These are phyloP conservation scores for Dryas integrifolia DNA, from an alignment of 331 rosid genomes.

Conservation along the genomic window DNA sequence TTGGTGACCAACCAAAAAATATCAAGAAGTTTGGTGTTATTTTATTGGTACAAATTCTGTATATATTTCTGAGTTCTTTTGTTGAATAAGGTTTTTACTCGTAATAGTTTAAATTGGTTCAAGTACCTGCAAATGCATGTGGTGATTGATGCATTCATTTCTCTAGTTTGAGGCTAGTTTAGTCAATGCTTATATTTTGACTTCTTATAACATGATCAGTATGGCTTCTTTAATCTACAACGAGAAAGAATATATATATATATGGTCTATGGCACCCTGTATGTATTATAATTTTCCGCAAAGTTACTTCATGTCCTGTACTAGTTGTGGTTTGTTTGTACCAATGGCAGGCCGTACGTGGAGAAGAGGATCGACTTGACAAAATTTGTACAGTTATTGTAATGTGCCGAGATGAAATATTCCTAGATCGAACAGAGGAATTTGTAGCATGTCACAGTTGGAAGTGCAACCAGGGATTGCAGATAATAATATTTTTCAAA, in stretches of 20 bases:
- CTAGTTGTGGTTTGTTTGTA: background rate
- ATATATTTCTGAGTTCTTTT: too few relatives aligned
- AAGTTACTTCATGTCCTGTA: slow-evolving; percentile 7
- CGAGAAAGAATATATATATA: background rate
- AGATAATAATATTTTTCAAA: background rate
- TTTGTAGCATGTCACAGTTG: slow-evolving; percentile 68
- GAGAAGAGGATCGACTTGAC: background rate
- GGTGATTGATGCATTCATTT: background rate
- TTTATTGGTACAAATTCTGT: too few relatives aligned
- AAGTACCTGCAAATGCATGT: too few relatives aligned
- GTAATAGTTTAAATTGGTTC: too few relatives aligned
- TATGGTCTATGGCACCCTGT: background rate
- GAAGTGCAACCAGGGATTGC: slow-evolving; percentile 67
- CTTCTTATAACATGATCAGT: background rate
- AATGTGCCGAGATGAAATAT: slow-evolving; percentile 77
- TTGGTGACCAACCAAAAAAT: background rate
- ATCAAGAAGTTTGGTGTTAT: too few relatives aligned
- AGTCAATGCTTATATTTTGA: background rate
- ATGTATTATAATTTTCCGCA: background rate
- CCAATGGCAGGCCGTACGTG: background rate
- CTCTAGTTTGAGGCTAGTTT: background rate
- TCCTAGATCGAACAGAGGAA: slow-evolving; percentile 59
- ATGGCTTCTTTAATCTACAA: background rate
- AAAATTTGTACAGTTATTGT: slow-evolving; percentile 58
- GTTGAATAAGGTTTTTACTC: too few relatives aligned